Conservation (phyloP, 2,329 filamentous ascomycete species). For the Arthrobotrys musiformis region DNA sequence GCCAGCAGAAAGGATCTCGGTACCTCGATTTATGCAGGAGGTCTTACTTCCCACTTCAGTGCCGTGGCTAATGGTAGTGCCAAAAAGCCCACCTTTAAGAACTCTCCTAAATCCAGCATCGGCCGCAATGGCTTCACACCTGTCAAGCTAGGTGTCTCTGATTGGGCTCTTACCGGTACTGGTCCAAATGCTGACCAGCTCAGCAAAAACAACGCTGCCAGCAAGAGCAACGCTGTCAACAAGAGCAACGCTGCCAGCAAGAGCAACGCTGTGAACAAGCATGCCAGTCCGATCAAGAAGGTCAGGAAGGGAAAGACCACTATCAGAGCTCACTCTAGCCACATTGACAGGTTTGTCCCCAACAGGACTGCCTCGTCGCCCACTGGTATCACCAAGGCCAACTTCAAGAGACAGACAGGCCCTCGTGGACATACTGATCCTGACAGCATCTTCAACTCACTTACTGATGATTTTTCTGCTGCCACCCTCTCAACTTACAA, state of each 20-base stretch:
- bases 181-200: constrained; percentile 66
- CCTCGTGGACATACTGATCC: constrained; percentile 68
- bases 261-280: constrained; percentile 46
- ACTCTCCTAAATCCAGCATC: constrained; percentile 95
- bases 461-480: constrained; percentile 78
- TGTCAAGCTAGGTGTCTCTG: constrained; percentile 86
- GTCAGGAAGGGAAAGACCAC: constrained; percentile 77
- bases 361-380: constrained; percentile 88
- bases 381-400: constrained; percentile 85
- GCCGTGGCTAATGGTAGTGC: constrained; percentile 44
- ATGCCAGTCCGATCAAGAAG: constrained; percentile 69
- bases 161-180: constrained; percentile 89
- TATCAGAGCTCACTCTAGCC: constrained; percentile 71
- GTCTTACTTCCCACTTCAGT: constrained; percentile 66
- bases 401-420: constrained; percentile 70
- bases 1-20: constrained; percentile 71
- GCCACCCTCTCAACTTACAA: constrained; percentile 74
- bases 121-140: constrained; percentile 76
- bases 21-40: constrained; percentile 66
- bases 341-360: constrained; percentile 91
- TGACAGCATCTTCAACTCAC: constrained; percentile 78
- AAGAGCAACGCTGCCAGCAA: constrained; percentile 48
- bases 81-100: constrained; percentile 68
- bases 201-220: too few species aligned
- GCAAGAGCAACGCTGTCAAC: constrained; percentile 46